phyloP scores from a whole-genome alignment of 352 stramenopile species.

The Chrysophaeum taylorii region DNA sequence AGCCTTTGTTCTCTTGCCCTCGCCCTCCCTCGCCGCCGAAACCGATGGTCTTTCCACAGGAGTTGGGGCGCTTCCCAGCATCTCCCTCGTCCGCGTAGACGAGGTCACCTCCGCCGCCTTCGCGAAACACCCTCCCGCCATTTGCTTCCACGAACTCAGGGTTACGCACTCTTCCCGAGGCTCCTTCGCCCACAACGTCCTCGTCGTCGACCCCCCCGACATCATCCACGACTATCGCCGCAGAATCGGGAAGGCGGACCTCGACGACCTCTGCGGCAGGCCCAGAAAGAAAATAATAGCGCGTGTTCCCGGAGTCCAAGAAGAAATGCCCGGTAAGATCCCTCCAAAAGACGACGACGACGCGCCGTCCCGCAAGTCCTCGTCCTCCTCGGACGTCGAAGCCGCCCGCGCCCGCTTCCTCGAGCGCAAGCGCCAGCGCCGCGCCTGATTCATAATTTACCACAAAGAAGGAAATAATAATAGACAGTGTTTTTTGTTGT shows the following conservation, averaged over 20 bases:
- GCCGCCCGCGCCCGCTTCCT: conserved; percentile 28
- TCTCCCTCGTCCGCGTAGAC: background rate
- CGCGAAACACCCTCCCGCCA: background rate
- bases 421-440: conserved; percentile 21
- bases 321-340: background rate
- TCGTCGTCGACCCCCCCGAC: background rate
- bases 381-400: background rate
- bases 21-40: conserved; percentile 12
- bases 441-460: no score
- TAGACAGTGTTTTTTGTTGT: no score
- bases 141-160: conserved; percentile 5
- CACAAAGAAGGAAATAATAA: no score
- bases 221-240: background rate
- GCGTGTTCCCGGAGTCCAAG: background rate
- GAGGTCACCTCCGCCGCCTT: background rate
- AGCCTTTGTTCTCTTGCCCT: background rate
- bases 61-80: no score
- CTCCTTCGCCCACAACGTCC: conserved; percentile 1
- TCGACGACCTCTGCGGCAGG: background rate
- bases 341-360: conserved; percentile 11
- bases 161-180: background rate
- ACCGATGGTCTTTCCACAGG: no score
- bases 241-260: background rate
- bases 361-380: background rate
- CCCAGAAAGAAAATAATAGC: background rate